Percentiles rank a stretch among this genome's conserved stretches.
phyloP scores from a whole-genome alignment of 148 eudicot species.

The Rhododendron ferrugineum region DNA sequence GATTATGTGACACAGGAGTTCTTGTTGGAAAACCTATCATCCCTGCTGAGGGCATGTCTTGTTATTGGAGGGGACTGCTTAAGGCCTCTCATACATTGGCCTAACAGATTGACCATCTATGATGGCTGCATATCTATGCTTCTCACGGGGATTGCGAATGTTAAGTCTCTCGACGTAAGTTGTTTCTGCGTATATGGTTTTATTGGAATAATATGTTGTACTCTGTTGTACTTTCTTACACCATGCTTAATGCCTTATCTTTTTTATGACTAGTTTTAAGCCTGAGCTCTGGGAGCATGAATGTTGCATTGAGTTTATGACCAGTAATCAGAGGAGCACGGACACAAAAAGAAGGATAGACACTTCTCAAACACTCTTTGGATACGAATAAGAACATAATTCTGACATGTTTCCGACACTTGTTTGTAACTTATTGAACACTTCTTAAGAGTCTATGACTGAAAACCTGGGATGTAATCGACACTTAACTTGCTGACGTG shows the following conservation, averaged over 20 bases:
- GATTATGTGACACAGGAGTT: not conserved
- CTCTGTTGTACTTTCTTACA: not conserved
- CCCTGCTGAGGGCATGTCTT: not conserved
- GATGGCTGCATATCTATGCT: not conserved
- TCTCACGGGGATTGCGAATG: not conserved
- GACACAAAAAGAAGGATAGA: not conserved
- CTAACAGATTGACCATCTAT: too few relatives aligned
- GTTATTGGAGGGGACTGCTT: not conserved
- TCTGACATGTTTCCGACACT: not conserved
- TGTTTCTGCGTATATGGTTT: not conserved
- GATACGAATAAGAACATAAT: not conserved
- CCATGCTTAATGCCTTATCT: not conserved
- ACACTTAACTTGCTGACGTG: not conserved
- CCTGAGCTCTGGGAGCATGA: not conserved
- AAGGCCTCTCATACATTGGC: not conserved
- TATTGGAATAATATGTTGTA: not conserved
- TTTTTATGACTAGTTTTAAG: not conserved
- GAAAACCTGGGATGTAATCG: not conserved
- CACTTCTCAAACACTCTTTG: not conserved
- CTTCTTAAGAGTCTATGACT: not conserved
- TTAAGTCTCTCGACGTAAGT: not conserved
- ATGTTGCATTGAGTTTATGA: not conserved
- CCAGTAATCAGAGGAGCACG: not conserved
- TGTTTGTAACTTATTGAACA: not conserved
- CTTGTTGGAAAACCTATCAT: not conserved